Evolutionary conservation across 176 grass and related monocot genomes (phyloP).

Genomic region (Pharus latifolius): DNA sequence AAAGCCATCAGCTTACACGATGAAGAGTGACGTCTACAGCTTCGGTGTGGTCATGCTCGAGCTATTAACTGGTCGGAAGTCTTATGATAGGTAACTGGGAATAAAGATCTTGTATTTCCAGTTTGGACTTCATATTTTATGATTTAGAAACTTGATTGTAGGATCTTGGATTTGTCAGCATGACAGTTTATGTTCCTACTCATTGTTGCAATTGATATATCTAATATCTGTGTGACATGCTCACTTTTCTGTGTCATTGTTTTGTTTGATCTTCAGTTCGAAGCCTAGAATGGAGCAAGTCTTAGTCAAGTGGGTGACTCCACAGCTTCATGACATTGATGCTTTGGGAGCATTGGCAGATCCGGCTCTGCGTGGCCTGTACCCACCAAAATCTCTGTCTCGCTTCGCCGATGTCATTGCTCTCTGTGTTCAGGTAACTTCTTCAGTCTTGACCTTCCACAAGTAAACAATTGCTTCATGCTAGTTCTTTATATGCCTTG

Average conservation of each 20-base stretch:
- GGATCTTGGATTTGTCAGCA: not conserved
- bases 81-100: slow-evolving; percentile 54
- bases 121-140: not conserved
- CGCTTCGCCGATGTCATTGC: slow-evolving; percentile 67
- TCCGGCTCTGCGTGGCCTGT: slow-evolving; percentile 72
- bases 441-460: not conserved
- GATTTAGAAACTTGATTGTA: not conserved
- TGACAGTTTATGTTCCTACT: not conserved
- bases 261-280: slow-evolving; percentile 32
- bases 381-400: slow-evolving; percentile 63
- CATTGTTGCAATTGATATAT: not conserved
- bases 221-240: not conserved
- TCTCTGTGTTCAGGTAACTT: slow-evolving; percentile 62
- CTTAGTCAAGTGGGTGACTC: slow-evolving; percentile 58
- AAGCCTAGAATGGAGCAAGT: slow-evolving; percentile 50
- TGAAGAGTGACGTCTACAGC: slow-evolving; percentile 86
- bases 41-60: slow-evolving; percentile 84
- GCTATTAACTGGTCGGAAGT: slow-evolving; percentile 71
- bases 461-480: not conserved
- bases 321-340: slow-evolving; percentile 62
- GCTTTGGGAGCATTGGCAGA: slow-evolving; percentile 53
- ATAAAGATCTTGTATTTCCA: not conserved
- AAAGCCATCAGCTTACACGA: slow-evolving; percentile 43
- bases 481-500: not conserved
- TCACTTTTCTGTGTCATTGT: not conserved